Conservation (phyloP, 805 yeast genomes). For the Starmerella sirachaensis region DNA sequence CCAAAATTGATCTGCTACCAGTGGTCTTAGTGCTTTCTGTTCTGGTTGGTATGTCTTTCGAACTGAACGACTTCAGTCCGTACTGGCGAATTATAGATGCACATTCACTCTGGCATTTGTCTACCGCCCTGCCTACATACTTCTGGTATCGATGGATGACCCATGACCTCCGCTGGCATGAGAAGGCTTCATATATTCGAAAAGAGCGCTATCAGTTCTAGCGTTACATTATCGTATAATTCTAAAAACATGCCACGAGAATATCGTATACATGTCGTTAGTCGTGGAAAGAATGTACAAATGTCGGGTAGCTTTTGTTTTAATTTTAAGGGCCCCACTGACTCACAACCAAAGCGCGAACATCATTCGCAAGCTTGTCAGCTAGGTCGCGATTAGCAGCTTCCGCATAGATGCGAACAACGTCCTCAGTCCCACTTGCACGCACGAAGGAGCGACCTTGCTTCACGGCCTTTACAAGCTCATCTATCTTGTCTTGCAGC, state of each 20-base stretch:
- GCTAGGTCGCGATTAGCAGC: slow-evolving; percentile 46
- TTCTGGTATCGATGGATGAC: slow-evolving; percentile 51
- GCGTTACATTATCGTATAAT: no score
- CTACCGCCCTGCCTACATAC: slow-evolving; percentile 71
- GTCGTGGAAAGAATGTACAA: background rate
- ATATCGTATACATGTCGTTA: background rate
- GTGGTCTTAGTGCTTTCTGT: slow-evolving; percentile 41
- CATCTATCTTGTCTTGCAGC: slow-evolving; percentile 62
- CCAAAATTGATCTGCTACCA: slow-evolving; percentile 40
- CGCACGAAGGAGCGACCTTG: slow-evolving; percentile 83
- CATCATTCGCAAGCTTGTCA: slow-evolving; percentile 33
- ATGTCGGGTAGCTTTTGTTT: background rate
- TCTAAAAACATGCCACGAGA: background rate
- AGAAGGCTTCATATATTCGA: slow-evolving; percentile 1
- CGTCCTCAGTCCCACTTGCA: slow-evolving; percentile 97
- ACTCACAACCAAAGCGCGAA: slow-evolving; percentile 21
- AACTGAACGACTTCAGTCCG: slow-evolving; percentile 80
- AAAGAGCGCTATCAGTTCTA: slow-evolving; percentile 2
- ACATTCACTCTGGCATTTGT: slow-evolving; percentile 86
- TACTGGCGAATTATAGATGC: slow-evolving; percentile 64
- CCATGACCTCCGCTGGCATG: slow-evolving; percentile 23
- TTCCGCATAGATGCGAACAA: slow-evolving; percentile 91
- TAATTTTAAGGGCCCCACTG: slow-evolving; percentile 3
- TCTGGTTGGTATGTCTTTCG: slow-evolving; percentile 71
- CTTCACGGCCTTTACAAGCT: slow-evolving; percentile 40